These are phyloP conservation scores for Vitis hybrid DNA, from an alignment of 177 flowering plant genomes.

Conservation along the genomic window DNA sequence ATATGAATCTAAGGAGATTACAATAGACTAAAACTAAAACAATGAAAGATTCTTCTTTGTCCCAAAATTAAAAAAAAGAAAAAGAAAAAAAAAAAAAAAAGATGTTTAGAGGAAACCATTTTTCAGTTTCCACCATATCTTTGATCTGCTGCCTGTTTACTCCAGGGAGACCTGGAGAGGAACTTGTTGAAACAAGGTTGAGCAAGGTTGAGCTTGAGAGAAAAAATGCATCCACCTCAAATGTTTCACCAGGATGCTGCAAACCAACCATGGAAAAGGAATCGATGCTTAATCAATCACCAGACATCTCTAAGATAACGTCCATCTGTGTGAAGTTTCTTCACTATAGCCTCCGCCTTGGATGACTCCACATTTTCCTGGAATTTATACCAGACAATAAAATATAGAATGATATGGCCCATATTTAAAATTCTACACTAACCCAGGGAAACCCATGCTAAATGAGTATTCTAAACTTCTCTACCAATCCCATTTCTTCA, in stretches of 20 bases:
- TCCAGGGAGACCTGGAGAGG: neutral
- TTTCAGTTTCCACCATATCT: conserved; percentile 5
- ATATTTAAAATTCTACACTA: no score
- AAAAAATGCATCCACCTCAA: conserved; percentile 2
- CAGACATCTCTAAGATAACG: conserved; percentile 82
- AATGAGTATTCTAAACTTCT: no score
- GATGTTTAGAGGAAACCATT: conserved; percentile 1
- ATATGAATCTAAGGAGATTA: no score
- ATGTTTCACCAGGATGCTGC: neutral
- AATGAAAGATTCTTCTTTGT: no score
- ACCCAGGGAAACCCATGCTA: no score
- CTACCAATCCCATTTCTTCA: no score
- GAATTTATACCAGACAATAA: conserved; percentile 9
- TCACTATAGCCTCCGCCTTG: conserved; percentile 65
- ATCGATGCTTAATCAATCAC: conserved; percentile 31
- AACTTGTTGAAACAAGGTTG: neutral
- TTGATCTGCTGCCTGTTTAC: conserved; percentile 6
- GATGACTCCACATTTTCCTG: conserved; percentile 60
- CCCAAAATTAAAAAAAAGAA: no score
- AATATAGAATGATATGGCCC: neutral
- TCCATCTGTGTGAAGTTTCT: conserved; percentile 74
- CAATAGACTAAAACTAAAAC: no score
- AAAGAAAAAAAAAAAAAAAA: no score
- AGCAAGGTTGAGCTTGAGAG: conserved; percentile 12
- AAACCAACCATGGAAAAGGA: conserved; percentile 1